These are phyloP conservation scores for Phytophthora colocasiae DNA, from an alignment of 352 stramenopile species.

Conservation along the genomic window DNA sequence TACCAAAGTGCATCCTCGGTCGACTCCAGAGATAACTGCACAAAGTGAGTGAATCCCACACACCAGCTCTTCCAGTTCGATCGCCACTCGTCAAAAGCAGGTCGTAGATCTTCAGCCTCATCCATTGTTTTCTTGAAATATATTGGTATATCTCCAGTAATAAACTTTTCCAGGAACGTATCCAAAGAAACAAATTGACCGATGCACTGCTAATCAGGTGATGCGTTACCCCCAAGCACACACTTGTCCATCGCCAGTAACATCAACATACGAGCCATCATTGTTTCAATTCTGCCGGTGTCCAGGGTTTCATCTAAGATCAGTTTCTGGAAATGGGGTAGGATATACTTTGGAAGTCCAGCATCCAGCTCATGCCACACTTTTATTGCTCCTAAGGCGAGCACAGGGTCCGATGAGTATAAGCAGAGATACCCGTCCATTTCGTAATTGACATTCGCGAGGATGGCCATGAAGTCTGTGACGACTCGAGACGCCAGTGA, in stretches of 20 bases:
- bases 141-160: too few relatives aligned
- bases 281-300: constrained; percentile 14
- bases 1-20: constrained; percentile 28
- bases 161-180: too few relatives aligned
- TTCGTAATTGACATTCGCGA: constrained; percentile 26
- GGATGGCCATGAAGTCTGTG: constrained; percentile 35
- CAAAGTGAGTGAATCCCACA: constrained; percentile 45
- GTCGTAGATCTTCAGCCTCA: too few relatives aligned
- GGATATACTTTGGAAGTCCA: constrained; percentile 13
- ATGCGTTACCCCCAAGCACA: too few relatives aligned
- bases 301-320: constrained; percentile 34
- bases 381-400: constrained; percentile 23
- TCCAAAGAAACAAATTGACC: too few relatives aligned
- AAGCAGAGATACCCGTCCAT: constrained; percentile 19
- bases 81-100: constrained; percentile 1
- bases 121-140: too few relatives aligned
- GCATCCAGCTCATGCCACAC: constrained; percentile 20
- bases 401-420: constrained; percentile 19
- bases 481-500: constrained; percentile 15
- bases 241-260: constrained; percentile 10
- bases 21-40: constrained; percentile 23
- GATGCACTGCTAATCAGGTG: too few relatives aligned
- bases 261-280: constrained; percentile 32
- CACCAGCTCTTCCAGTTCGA: constrained; percentile 26
- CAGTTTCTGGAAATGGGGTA: constrained; percentile 28